Conservation (phyloP, 495 filamentous ascomycete genomes). For the Delitschia confertaspora region DNA sequence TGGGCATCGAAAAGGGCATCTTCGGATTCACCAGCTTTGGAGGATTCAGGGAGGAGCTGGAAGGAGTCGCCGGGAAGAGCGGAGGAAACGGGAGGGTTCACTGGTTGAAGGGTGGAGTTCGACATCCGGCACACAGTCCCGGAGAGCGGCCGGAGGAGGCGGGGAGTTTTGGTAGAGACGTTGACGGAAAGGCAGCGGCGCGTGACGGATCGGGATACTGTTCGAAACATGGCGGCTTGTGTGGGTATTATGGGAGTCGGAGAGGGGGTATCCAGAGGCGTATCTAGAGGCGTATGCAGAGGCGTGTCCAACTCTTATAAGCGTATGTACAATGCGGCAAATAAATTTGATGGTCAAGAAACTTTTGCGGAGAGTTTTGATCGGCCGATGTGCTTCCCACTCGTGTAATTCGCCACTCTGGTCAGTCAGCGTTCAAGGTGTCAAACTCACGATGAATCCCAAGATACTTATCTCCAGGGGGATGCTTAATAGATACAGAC, state of each 20-base stretch:
- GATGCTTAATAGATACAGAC: too few species aligned
- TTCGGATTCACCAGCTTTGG: conserved; percentile 70
- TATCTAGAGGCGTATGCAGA: not conserved
- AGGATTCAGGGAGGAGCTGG: conserved; percentile 63
- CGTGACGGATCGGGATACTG: conserved; percentile 19
- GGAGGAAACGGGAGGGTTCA: conserved; percentile 49
- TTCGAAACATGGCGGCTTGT: conserved; percentile 29
- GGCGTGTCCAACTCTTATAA: not conserved
- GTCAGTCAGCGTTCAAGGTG: too few species aligned
- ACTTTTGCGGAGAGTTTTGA: too few species aligned
- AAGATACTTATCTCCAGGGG: too few species aligned
- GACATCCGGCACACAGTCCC: conserved; percentile 28
- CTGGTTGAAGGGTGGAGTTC: conserved; percentile 30
- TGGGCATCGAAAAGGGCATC: conserved; percentile 72
- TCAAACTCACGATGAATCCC: too few species aligned
- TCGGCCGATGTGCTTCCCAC: too few species aligned
- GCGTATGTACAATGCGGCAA: too few species aligned
- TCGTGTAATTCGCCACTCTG: too few species aligned
- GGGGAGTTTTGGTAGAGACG: conserved; percentile 7
- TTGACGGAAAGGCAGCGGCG: conserved; percentile 23
- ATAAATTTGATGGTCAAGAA: too few species aligned
- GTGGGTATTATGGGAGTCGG: not conserved
- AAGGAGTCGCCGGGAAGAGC: conserved; percentile 60
- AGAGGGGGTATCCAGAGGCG: not conserved
- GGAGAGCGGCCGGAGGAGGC: conserved; percentile 29